A percentile compares a stretch with the other conserved stretches of the same genome.
Evolutionary conservation across 495 filamentous ascomycete genomes (phyloP).

Genomic region (Pseudomonodictys pantanalensis): DNA sequence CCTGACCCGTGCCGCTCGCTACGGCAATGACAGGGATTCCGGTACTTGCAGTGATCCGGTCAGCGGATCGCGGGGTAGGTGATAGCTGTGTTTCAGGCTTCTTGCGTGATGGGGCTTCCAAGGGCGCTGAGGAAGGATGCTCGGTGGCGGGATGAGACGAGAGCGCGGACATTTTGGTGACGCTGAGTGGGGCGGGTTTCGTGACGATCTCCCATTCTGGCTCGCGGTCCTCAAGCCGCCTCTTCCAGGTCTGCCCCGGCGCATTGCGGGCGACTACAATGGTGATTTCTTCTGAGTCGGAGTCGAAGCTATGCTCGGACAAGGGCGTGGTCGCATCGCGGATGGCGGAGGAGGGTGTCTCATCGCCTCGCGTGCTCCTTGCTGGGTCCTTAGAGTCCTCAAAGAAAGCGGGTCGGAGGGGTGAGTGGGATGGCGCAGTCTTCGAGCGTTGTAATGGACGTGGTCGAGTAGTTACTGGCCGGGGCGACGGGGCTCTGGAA

Average conservation of each 20-base stretch:
- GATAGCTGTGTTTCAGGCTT: constrained; percentile 2
- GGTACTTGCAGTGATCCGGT: too few species aligned
- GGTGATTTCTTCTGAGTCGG: constrained; percentile 40
- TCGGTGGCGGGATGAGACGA: not conserved
- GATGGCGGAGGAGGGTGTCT: too few species aligned
- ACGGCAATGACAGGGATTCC: too few species aligned
- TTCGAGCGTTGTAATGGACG: constrained; percentile 56
- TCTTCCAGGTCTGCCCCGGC: constrained; percentile 37
- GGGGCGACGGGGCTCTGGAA: constrained; percentile 42
- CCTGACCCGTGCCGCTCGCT: too few species aligned
- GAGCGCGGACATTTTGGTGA: not conserved
- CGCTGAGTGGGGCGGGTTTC: constrained; percentile 10
- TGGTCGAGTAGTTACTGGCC: constrained; percentile 43
- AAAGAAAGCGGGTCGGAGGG: constrained; percentile 34
- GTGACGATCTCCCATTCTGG: constrained; percentile 54
- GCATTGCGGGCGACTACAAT: constrained; percentile 34
- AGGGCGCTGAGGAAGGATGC: constrained; percentile 18
- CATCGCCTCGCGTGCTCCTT: constrained; percentile 24
- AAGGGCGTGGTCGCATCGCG: too few species aligned
- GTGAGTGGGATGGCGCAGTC: constrained; percentile 56
- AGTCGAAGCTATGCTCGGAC: constrained; percentile 47
- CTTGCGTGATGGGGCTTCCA: not conserved
- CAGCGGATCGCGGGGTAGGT: constrained; percentile 11
- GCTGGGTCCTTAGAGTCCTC: constrained; percentile 2
- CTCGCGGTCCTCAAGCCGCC: constrained; percentile 35